These are phyloP conservation scores for Antrodiella citrinella DNA, from an alignment of 768 basidiomycete genomes.

Conservation along the genomic window DNA sequence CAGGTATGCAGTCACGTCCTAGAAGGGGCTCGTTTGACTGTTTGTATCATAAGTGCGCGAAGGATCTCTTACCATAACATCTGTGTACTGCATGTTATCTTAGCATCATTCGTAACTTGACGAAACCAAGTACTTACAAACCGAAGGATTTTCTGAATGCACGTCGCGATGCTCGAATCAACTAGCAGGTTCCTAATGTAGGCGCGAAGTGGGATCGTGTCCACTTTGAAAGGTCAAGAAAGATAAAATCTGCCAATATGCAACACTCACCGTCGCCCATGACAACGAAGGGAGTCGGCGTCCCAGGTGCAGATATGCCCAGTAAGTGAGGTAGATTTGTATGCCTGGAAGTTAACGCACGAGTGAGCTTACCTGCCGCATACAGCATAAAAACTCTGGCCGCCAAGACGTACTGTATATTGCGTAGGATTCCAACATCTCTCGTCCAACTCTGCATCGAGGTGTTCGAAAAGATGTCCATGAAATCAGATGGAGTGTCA, in stretches of 20 bases:
- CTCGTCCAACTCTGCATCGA: conserved; percentile 35
- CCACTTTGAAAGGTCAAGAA: conserved; percentile 26
- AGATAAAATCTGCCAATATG: no score
- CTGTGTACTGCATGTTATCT: conserved; percentile 29
- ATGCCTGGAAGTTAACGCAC: no score
- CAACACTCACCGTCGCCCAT: conserved; percentile 34
- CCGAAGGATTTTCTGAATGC: conserved; percentile 26
- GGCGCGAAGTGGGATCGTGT: conserved; percentile 22
- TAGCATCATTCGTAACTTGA: not conserved
- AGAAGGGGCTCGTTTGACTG: no score
- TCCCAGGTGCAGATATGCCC: conserved; percentile 37
- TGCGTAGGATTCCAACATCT: conserved; percentile 43
- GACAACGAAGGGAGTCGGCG: conserved; percentile 41
- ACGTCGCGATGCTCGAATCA: conserved; percentile 28
- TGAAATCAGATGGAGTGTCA: no score
- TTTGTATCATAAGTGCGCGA: no score
- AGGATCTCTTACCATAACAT: conserved; percentile 25
- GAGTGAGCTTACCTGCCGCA: no score
- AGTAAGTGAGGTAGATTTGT: conserved; percentile 47
- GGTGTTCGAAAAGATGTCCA: no score
- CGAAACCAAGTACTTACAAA: conserved; percentile 19
- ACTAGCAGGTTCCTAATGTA: conserved; percentile 33
- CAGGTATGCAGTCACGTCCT: conserved; percentile 21
- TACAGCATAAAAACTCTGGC: no score
- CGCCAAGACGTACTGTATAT: conserved; percentile 32